Evolutionary conservation across 1,284 basidiomycete genomes (phyloP).

Genomic region (Pyrrhoderma noxium): DNA sequence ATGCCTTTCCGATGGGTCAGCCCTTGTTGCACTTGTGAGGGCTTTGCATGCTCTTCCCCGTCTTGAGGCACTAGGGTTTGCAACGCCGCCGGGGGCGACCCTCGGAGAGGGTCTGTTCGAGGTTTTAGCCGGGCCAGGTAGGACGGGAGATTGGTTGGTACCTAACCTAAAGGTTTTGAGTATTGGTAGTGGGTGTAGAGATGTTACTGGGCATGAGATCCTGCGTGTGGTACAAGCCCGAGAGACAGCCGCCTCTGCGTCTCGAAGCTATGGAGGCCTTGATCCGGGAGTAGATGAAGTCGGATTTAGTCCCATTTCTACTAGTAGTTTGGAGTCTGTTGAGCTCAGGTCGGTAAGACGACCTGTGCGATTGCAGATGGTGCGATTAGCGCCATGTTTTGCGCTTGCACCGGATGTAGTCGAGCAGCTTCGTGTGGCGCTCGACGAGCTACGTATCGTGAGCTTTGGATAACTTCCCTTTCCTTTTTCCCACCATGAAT

Average conservation of each 20-base stretch:
- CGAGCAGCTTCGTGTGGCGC: slow-evolving; percentile 4
- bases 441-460: slow-evolving; percentile 13
- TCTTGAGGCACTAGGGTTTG: slow-evolving; percentile 27
- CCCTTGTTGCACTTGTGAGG: slow-evolving; percentile 27
- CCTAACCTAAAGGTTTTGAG: slow-evolving; percentile 27
- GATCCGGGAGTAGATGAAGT: background rate
- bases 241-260: no score
- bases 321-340: background rate
- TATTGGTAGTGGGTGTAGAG: slow-evolving; percentile 26
- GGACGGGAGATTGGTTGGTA: slow-evolving; percentile 25
- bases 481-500: background rate
- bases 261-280: background rate
- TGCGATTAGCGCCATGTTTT: slow-evolving; percentile 12
- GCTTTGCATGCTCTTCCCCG: slow-evolving; percentile 27
- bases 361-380: slow-evolving; percentile 8
- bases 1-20: slow-evolving; percentile 24
- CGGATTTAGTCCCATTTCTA: background rate
- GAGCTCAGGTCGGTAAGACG: background rate
- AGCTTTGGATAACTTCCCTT: slow-evolving; percentile 1
- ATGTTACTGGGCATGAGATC: slow-evolving; percentile 30
- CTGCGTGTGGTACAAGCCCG: slow-evolving; percentile 26
- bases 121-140: slow-evolving; percentile 23
- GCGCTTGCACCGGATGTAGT: slow-evolving; percentile 11
- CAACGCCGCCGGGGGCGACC: slow-evolving; percentile 24
- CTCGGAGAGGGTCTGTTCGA: slow-evolving; percentile 28